These are phyloP conservation scores for Crotalaria pallida DNA, from an alignment of 306 rosid genomes.

Conservation along the genomic window DNA sequence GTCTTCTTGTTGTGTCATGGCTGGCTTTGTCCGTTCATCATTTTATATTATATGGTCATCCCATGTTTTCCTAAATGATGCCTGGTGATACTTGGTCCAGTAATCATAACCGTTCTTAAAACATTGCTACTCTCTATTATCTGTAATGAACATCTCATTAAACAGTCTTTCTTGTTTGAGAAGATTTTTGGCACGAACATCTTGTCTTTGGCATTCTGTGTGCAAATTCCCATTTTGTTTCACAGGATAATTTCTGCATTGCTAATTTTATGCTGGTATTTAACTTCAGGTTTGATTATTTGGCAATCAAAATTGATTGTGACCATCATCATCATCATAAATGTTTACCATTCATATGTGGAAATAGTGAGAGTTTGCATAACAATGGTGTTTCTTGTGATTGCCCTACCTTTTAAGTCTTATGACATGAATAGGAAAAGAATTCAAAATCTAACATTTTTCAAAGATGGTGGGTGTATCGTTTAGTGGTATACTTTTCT, in stretches of 20 bases:
- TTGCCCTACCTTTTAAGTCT: neutral
- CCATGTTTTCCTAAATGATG: conserved; percentile 14
- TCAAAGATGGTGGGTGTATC: neutral
- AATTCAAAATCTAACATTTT: neutral
- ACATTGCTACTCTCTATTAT: neutral
- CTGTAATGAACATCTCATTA: neutral
- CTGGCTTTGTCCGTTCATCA: neutral
- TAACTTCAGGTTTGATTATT: neutral
- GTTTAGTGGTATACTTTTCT: neutral
- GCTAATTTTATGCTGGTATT: neutral
- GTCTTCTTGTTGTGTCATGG: conserved; percentile 1
- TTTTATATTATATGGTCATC: neutral
- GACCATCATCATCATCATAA: neutral
- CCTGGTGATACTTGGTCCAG: neutral
- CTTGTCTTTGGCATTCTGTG: neutral
- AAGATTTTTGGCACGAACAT: neutral
- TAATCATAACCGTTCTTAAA: neutral
- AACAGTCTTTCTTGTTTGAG: neutral
- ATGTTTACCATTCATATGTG: too few species aligned
- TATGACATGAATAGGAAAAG: neutral
- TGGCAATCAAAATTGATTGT: neutral
- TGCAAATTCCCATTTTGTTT: neutral
- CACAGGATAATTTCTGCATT: neutral
- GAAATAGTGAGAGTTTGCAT: neutral
- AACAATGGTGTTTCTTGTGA: neutral